Conservation (phyloP, 768 basidiomycete genomes). For the Termitomyces sp. region DNA sequence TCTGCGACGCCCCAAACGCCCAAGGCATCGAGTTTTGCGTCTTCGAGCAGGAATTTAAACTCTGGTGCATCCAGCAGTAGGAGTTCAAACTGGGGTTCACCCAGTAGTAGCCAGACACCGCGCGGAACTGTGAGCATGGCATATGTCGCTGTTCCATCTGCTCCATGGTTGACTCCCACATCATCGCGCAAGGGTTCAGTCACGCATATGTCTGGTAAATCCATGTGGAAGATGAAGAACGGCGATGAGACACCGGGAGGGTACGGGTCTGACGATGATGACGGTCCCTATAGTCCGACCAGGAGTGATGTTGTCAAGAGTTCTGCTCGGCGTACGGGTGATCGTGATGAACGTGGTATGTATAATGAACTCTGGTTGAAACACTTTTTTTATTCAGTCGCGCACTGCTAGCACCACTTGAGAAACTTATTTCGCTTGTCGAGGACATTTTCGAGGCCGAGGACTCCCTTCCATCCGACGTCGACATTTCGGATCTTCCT, state of each 20-base stretch:
- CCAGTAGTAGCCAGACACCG: constrained; percentile 24
- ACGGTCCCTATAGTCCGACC: constrained; percentile 24
- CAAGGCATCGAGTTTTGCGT: constrained; percentile 15
- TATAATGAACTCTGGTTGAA: background rate
- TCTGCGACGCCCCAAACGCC: constrained; percentile 28
- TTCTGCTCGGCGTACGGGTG: constrained; percentile 61
- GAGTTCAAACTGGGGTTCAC: background rate
- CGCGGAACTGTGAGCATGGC: constrained; percentile 36
- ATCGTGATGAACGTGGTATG: constrained; percentile 73
- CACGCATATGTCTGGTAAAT: constrained; percentile 11
- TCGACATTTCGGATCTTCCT: constrained; percentile 46
- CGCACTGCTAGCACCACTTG: constrained; percentile 53
- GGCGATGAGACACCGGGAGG: constrained; percentile 41
- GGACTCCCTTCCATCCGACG: constrained; percentile 62
- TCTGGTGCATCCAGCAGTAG: constrained; percentile 12
- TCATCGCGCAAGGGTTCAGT: constrained; percentile 29
- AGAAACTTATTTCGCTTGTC: constrained; percentile 72
- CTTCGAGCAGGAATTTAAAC: background rate
- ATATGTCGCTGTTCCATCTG: constrained; percentile 45
- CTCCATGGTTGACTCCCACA: constrained; percentile 42
- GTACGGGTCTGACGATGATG: constrained; percentile 53
- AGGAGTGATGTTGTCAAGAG: constrained; percentile 37
- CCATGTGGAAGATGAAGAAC: constrained; percentile 25
- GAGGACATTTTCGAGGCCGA: constrained; percentile 87
- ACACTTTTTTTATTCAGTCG: background rate